Base-by-base conservation (phyloP, 805 yeast genomes). In the Myxozyma neglecta region DNA sequence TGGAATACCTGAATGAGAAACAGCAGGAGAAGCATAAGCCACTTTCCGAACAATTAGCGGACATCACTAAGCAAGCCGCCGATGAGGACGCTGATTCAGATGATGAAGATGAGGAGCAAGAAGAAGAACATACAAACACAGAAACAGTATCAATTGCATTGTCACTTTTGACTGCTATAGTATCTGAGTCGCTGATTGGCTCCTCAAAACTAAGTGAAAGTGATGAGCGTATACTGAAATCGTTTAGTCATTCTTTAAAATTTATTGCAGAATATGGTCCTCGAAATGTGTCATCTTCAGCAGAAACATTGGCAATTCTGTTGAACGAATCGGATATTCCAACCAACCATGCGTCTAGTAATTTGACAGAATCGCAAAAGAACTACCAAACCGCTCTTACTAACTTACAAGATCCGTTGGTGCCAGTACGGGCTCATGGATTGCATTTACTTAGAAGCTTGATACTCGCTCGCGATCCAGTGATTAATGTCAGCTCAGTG, bases 401-500 rank as follows among this genome's bases (percentile, higher is more conserved):
- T 0, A 83, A 85, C 61, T 73, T 94, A 47, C 85, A 84, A 59
- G 97, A 92, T 73, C 88, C 92, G 0, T 75, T 88, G 47, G 86
- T 89, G 2, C 97, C 98, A 0, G 83, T 93, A 1, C 79, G 91
- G 57, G 98, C 96, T 0, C 91, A 89, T 73, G 98, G 98, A 0
- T 75, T 94, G 8, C 83, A 82, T 64, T 73, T 85, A 29, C 73
- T 93, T 36, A 77, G 90, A 35, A 79, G 81, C 59, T 76, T 90
- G 47, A 78, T 84, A 6, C 79, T 76, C 46, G 74, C 72, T 36
- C 77, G 77, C 40, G 83, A 89, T n/a, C 71, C 77, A 0, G 84
- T 83, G 0, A 71, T 89, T 13, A 55, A 65, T 0, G 53, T 82
- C 9, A 83, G 81, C 3, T 81, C 82, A 56, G 93, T 83, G 0